These are phyloP conservation scores for Rhynchosporium agropyri DNA, from an alignment of 2,329 filamentous ascomycete species.

Conservation along the genomic window DNA sequence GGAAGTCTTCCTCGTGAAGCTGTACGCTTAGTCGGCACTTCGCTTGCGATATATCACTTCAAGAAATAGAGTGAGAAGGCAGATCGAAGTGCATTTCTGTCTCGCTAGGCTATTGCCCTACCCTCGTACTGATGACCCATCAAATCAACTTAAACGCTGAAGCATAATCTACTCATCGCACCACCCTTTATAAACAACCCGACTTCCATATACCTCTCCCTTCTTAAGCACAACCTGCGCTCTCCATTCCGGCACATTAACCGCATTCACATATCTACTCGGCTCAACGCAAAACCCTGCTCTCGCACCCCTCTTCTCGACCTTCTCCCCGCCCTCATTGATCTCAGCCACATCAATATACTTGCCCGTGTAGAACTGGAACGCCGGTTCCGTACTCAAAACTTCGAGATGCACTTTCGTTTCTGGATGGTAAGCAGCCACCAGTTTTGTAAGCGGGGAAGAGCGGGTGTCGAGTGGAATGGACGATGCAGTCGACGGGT, in stretches of 20 bases:
- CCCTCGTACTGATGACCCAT: too few species aligned
- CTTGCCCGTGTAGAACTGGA: slow-evolving; percentile 95
- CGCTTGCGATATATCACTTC: too few species aligned
- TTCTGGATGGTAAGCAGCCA: slow-evolving; percentile 72
- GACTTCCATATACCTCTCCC: slow-evolving; percentile 79
- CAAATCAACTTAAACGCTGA: too few species aligned
- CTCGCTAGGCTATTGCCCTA: too few species aligned
- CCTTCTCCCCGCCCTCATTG: slow-evolving; percentile 50
- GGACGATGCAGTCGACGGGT: slow-evolving; percentile 43
- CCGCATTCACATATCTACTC: slow-evolving; percentile 85
- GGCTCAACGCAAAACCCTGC: slow-evolving; percentile 92
- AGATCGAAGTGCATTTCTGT: too few species aligned
- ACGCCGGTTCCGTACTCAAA: slow-evolving; percentile 88
- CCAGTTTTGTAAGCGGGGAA: slow-evolving; percentile 65
- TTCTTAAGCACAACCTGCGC: slow-evolving; percentile 79
- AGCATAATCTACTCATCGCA: slow-evolving; percentile 50
- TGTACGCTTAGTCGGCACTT: too few species aligned
- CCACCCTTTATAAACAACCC: slow-evolving; percentile 86
- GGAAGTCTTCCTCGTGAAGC: too few species aligned
- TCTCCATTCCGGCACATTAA: slow-evolving; percentile 80
- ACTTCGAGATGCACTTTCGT: slow-evolving; percentile 83
- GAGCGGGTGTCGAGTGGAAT: slow-evolving; percentile 55
- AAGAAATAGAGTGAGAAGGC: too few species aligned
- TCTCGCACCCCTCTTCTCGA: slow-evolving; percentile 58
- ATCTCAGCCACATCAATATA: slow-evolving; percentile 76